Evolutionary conservation across 495 filamentous ascomycete species (phyloP).

Genomic region (Aspergillus saccharolyticus): DNA sequence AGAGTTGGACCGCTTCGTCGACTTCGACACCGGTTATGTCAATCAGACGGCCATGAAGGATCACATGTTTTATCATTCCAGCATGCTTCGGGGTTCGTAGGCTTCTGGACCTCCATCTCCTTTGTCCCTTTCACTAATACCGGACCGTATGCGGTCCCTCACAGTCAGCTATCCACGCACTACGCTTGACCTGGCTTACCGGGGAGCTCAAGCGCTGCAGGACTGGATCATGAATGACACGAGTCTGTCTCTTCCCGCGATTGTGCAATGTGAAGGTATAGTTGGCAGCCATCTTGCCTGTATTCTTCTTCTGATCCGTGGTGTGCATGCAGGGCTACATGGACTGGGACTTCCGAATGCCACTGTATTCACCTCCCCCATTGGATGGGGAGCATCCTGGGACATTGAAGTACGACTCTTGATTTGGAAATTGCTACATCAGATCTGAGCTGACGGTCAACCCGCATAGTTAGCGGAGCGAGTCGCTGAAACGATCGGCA

Average conservation of each 20-base stretch:
- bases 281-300: neutral
- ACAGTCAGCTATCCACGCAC: too few relatives aligned
- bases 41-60: too few relatives aligned
- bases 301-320: too few relatives aligned
- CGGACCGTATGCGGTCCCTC: too few relatives aligned
- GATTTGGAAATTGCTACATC: too few relatives aligned
- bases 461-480: constrained; percentile 43
- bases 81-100: too few relatives aligned
- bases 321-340: constrained; percentile 46
- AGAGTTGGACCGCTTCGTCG: too few relatives aligned
- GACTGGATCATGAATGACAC: constrained; percentile 62
- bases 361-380: constrained; percentile 71
- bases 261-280: constrained; percentile 61
- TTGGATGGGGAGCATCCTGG: constrained; percentile 62
- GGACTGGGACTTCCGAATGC: constrained; percentile 65
- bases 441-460: neutral
- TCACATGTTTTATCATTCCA: too few relatives aligned
- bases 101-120: too few relatives aligned
- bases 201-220: constrained; percentile 44
- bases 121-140: too few relatives aligned
- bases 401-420: constrained; percentile 39
- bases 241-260: constrained; percentile 60
- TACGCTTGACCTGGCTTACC: too few relatives aligned
- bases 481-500: constrained; percentile 56
- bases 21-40: too few relatives aligned